Conservation (phyloP, 352 stramenopile species). For the Blastocystis sp. region DNA sequence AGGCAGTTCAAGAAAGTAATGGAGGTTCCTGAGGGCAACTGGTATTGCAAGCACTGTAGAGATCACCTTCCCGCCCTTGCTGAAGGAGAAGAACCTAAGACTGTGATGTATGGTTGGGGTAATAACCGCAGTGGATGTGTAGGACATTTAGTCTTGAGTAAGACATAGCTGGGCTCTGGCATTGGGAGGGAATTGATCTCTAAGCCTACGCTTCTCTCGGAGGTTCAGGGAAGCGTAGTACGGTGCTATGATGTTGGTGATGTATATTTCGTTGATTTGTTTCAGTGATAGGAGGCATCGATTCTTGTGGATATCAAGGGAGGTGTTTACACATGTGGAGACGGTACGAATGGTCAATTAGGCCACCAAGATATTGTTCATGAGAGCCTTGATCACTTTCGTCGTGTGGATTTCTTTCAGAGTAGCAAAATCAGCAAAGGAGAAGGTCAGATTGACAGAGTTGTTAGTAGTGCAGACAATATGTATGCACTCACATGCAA, state of each 20-base stretch:
- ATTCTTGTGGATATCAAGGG: not conserved
- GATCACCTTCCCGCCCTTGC: slow-evolving; percentile 40
- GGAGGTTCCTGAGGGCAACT: slow-evolving; percentile 37
- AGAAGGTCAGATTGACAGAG: not conserved
- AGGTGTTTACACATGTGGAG: slow-evolving; percentile 37
- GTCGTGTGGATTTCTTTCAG: slow-evolving; percentile 50
- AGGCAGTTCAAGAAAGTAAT: slow-evolving; percentile 55
- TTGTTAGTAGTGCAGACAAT: not conserved
- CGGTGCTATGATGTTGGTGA: not conserved
- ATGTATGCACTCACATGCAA: slow-evolving; percentile 8
- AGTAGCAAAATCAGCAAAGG: slow-evolving; percentile 55
- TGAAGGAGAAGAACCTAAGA: slow-evolving; percentile 28
- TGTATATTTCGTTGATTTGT: not conserved
- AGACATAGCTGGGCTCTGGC: slow-evolving; percentile 5
- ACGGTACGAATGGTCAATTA: slow-evolving; percentile 5
- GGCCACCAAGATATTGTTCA: slow-evolving; percentile 53
- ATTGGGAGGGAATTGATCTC: not conserved
- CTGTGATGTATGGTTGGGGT: slow-evolving; percentile 57
- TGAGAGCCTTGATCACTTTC: slow-evolving; percentile 50
- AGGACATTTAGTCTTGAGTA: not conserved
- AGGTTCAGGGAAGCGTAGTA: not conserved
- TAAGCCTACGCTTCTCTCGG: not conserved
- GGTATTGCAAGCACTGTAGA: slow-evolving; percentile 67
- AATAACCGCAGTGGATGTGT: slow-evolving; percentile 20
- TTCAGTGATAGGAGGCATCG: not conserved